Conservation (phyloP, 2,329 filamentous ascomycete species). For the Hymenoscyphus salicellus region DNA sequence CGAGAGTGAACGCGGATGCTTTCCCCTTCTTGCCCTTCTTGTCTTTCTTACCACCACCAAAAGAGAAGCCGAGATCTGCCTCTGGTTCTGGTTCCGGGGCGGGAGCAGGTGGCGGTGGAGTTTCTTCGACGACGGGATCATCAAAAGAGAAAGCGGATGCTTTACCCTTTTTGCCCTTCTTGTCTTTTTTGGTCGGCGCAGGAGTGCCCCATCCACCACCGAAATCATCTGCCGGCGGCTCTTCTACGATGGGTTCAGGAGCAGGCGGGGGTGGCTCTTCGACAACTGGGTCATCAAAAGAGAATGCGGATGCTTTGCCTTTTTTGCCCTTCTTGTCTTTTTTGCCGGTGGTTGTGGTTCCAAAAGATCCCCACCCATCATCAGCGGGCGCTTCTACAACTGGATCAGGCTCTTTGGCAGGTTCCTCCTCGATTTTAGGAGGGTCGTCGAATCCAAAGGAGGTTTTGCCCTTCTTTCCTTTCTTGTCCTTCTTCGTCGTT, state of each 20-base stretch:
- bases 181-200: conserved; percentile 31
- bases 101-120: conserved; percentile 26
- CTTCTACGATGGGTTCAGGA: conserved; percentile 24
- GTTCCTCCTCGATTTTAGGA: conserved; percentile 7
- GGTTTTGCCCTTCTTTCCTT: conserved; percentile 40
- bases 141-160: not conserved
- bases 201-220: conserved; percentile 35
- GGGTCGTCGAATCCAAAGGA: conserved; percentile 25
- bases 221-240: conserved; percentile 30
- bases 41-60: conserved; percentile 12
- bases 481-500: conserved; percentile 35
- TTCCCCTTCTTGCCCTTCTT: conserved; percentile 44
- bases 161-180: conserved; percentile 44
- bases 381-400: conserved; percentile 34
- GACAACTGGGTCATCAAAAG: conserved; percentile 7
- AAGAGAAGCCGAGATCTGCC: conserved; percentile 12
- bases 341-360: not conserved
- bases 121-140: conserved; percentile 14
- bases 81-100: conserved; percentile 35
- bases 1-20: not conserved
- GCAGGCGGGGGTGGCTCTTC: conserved; percentile 23
- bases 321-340: conserved; percentile 43
- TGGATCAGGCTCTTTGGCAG: conserved; percentile 21
- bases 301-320: not conserved
- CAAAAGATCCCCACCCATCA: conserved; percentile 19